Evolutionary conservation across 495 filamentous ascomycete species (phyloP), one percentile per base, ranked within the genome.

Genomic region (Parathielavia hyrcaniae): DNA sequence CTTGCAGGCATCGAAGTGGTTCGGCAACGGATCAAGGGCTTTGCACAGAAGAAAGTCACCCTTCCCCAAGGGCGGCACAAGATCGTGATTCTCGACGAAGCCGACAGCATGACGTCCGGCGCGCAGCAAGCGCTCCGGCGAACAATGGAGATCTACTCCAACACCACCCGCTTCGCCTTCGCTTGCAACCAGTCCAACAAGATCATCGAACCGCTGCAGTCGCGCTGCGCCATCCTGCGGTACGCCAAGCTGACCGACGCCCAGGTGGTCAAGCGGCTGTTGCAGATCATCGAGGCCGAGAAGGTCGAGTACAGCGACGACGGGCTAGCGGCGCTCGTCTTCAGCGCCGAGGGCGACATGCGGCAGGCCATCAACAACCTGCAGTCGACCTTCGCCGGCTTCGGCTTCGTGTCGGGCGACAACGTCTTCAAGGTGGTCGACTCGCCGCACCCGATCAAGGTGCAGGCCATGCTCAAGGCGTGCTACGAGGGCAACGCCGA

Each of bases 371-470:
- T 99, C 79, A 99, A 99, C 72, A 99, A 99, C 66, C 74, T 99
- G 65, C 93, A 99, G 73, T 93, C 88, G 67, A 99, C 95, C 0
- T 81, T 74, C 67, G 91, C 92, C n/a, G 93, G 93, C 10, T 97
- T 97, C 70, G 95, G 92, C 0, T 95, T 99, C 65, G 91, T 99
- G 34, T 93, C 83, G 60, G 91, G 92, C 11, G 95, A 99, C 68
- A 97, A 97, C 70, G 93, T 99, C 2, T 99, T 99, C 76, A 91
- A 89, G 61, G 95, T 99, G 0, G 93, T 99, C 22, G 93, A 99
- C 73, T 88, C 85, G 49, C 93, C 93, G 34, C 93, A 99, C 74
- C 93, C 93, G 11, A 89, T 99, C 68, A 97, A 96, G 71, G 89
- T 99, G 39, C 93, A 99, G 77, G 90, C 89, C 12, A 96, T 99